These are phyloP conservation scores for Lactarius quietus DNA, from an alignment of 768 basidiomycete species.

Conservation along the genomic window DNA sequence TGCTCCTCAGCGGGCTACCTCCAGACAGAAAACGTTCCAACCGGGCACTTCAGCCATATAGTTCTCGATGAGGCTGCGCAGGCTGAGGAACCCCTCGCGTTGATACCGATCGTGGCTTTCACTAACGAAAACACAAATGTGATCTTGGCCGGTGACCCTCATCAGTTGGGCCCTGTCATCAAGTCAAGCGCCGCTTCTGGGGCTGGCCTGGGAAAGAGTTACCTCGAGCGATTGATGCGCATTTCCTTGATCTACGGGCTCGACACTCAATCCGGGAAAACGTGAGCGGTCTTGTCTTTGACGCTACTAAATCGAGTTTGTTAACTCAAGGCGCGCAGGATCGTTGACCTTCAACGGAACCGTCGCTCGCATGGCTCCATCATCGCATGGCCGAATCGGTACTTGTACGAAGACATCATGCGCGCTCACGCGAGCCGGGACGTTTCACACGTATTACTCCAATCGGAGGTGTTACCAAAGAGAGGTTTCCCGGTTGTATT, in stretches of 20 bases:
- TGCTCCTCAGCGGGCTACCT: conserved; percentile 60
- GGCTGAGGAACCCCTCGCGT: conserved; percentile 64
- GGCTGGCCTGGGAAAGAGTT: conserved; percentile 57
- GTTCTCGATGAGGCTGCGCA: conserved; percentile 74
- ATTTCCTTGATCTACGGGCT: conserved; percentile 33
- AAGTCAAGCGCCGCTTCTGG: conserved; percentile 52
- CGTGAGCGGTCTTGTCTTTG: conserved; percentile 1
- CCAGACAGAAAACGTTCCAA: conserved; percentile 51
- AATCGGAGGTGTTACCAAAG: conserved; percentile 32
- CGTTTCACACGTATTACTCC: conserved; percentile 30
- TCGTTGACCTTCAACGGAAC: conserved; percentile 61
- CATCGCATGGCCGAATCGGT: conserved; percentile 56
- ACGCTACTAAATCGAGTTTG: not conserved
- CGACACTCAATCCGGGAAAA: conserved; percentile 20
- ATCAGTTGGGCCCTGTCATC: conserved; percentile 69
- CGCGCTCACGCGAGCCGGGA: conserved; percentile 30
- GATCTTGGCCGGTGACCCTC: conserved; percentile 65
- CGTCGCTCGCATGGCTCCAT: conserved; percentile 63
- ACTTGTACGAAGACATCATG: conserved; percentile 50
- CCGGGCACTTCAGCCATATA: conserved; percentile 64
- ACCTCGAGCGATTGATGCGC: conserved; percentile 51
- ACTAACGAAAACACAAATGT: conserved; percentile 52
- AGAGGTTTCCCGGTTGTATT: conserved; percentile 35
- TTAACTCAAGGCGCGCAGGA: conserved; percentile 34
- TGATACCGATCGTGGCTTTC: conserved; percentile 60